Percentiles rank a stretch among this genome's conserved stretches.
Evolutionary conservation across 140 eudicot genomes (phyloP).

Genomic region (Cichorium intybus): DNA sequence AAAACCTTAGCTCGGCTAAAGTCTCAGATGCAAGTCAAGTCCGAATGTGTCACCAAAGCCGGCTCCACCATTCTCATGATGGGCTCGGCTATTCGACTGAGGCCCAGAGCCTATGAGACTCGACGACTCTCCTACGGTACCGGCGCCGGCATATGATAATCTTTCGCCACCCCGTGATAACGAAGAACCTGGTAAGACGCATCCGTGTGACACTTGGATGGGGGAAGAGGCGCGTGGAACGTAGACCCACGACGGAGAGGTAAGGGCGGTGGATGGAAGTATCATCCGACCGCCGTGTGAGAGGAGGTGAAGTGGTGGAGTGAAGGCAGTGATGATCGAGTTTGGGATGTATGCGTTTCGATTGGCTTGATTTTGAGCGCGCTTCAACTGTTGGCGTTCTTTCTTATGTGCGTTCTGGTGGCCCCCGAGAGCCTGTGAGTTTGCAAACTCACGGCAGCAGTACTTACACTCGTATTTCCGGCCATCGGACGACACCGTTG

Average conservation of each 20-base stretch:
- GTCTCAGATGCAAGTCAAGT: slow-evolving; percentile 69
- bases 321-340: slow-evolving; percentile 33
- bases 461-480: slow-evolving; percentile 79
- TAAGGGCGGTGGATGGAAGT: slow-evolving; percentile 27
- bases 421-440: slow-evolving; percentile 86
- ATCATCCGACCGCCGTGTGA: slow-evolving; percentile 39
- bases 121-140: slow-evolving; percentile 30
- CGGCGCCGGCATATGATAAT: slow-evolving; percentile 37
- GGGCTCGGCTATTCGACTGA: slow-evolving; percentile 16
- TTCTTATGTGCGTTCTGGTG: slow-evolving; percentile 92
- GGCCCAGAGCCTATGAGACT: background rate
- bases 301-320: slow-evolving; percentile 53
- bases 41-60: slow-evolving; percentile 45
- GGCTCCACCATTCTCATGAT: slow-evolving; percentile 37
- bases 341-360: slow-evolving; percentile 38
- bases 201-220: slow-evolving; percentile 55
- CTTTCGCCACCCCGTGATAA: slow-evolving; percentile 18
- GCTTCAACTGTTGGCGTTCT: slow-evolving; percentile 71
- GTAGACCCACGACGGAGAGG: slow-evolving; percentile 59
- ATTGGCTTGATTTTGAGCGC: slow-evolving; percentile 68
- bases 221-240: slow-evolving; percentile 62
- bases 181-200: slow-evolving; percentile 37
- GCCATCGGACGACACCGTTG: slow-evolving; percentile 39
- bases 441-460: slow-evolving; percentile 75
- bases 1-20: slow-evolving; percentile 21